Evolutionary conservation across 306 rosid species (phyloP), one percentile per base, ranked within the genome.

Genomic region (Pterocarpus santalinus): DNA sequence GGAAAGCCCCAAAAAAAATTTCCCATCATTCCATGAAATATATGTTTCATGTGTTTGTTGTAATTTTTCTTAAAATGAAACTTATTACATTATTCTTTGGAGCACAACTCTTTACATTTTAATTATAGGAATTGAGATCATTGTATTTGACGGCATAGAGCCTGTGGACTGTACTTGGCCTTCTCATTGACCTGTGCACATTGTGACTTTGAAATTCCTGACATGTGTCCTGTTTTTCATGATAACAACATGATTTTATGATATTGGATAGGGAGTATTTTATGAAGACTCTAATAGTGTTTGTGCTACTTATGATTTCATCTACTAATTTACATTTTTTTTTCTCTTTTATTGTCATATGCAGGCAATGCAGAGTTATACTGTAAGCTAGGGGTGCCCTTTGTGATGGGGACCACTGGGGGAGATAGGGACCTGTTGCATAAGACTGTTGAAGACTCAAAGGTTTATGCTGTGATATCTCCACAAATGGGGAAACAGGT

Each of bases 401-500:
- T 93, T 58, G 99, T 95, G 89, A 95, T 95, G 91, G 97, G 98
- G 73, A 95, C 98, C 69, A 95, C 99, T 2, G 97, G 99, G 38
- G 97, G 97, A 52, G 97, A 95, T 75, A 90, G 98, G 79, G 93
- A 88, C 53, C 81, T 63, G 35, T 67, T 95, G 80, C 69, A 82
- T 78, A 90, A 90, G 86, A 93, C 89, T n/a, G 97, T 93, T 69
- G 64, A 89, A 85, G 96, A 88, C 76, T 79, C 97, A 7, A 87
- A 88, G 39, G 80, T 73, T 82, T 90, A 95, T 73, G 97, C 98
- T 43, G 98, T 95, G 69, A 91, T 95, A 77, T 95, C 98, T 71
- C 98, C 98, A 11, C 98, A 95, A 82, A 95, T 95, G 99, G 99
- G 98, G 69, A 95, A 95, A 76, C 97, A 95, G 91, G 97, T 85